Evolutionary conservation across 805 yeast genomes (phyloP), one percentile per base, ranked within the genome.

Genomic region (Cyberlindnera suaveolens): DNA sequence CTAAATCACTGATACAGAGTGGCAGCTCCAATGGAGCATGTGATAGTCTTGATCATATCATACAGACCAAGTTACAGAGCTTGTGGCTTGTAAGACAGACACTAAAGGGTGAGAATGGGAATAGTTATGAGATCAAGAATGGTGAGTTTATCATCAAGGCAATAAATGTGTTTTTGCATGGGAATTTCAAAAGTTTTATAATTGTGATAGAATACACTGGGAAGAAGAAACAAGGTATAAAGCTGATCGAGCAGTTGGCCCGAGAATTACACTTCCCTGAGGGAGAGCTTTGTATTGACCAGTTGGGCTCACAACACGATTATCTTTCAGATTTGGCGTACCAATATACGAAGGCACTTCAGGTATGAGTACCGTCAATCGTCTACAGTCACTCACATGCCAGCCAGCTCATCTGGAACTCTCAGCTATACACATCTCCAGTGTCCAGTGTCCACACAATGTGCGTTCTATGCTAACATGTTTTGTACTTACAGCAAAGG

Each of bases 81-180:
- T 58, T 82, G 40, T 86, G 95, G 95, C 63, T 70, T 0, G 69
- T 76, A 36, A 67, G 86, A 47, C 95, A 86, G 59, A 67, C 75
- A 9, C 72, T 85, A 39, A 75, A 77, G 53, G 93, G 91, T 1
- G 90, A 84, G 47, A 82, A 84, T 9, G 95, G 95, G 0, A 72
- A 73, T 41, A 74, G 77, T 5, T 85, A 81, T 55, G 74, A 75
- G 47, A 54, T 84, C 3, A 73, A 70, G 30, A 58, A 61, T 23
- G 56, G 60, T 2, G 50, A 52, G 34, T 47, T 80, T 51, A 63
- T 67, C 8, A 64, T 86, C 3, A 65, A 87, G 33, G 75, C 89
- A 0, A 80, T 85, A 35, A 86, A 85, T 56, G 77, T 85, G 33
- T 78, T 80, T 39, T 68, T 85, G 13, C 89, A 84, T 56, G 95